Percentiles rank a stretch among this genome's conserved stretches.
Conservation (phyloP, 139 green algal species). For the Tetraselmis striata region DNA sequence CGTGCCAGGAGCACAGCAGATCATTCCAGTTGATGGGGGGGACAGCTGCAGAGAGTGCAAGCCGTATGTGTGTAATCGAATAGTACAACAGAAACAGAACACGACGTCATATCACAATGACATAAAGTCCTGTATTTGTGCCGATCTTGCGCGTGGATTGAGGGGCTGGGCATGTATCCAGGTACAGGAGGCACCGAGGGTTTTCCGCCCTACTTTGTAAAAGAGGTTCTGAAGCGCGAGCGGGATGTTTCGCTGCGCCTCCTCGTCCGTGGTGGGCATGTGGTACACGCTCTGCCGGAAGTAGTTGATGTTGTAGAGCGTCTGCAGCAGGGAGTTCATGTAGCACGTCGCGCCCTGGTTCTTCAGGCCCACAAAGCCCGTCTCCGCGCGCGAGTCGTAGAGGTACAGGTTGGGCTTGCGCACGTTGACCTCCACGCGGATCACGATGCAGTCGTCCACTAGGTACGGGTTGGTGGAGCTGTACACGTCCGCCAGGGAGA, state of each 20-base stretch:
- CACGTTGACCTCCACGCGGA: slow-evolving; percentile 33
- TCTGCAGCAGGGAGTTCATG: slow-evolving; percentile 99
- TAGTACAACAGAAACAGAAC: no score
- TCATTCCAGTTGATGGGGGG: no score
- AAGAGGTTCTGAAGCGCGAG: slow-evolving; percentile 95
- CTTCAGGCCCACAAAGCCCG: slow-evolving; percentile 90
- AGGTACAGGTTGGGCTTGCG: slow-evolving; percentile 35
- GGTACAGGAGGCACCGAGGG: no score
- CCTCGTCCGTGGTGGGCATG: slow-evolving; percentile 84
- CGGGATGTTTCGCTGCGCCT: slow-evolving; percentile 67
- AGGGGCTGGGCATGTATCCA: no score
- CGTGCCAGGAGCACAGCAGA: no score
- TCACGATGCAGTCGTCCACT: neutral
- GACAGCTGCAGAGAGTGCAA: no score
- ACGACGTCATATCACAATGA: no score
- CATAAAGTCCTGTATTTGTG: no score
- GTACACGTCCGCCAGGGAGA: neutral
- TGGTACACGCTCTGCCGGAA: slow-evolving; percentile 95
- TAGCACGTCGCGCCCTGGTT: slow-evolving; percentile 98
- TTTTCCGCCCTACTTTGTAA: slow-evolving; percentile 78
- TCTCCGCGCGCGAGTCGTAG: slow-evolving; percentile 84
- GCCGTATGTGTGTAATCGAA: no score
- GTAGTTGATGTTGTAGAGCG: slow-evolving; percentile 85
- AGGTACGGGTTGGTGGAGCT: neutral
- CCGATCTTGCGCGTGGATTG: no score